Evolutionary conservation across 495 filamentous ascomycete genomes (phyloP).

Genomic region (Aspergillus panamensis): DNA sequence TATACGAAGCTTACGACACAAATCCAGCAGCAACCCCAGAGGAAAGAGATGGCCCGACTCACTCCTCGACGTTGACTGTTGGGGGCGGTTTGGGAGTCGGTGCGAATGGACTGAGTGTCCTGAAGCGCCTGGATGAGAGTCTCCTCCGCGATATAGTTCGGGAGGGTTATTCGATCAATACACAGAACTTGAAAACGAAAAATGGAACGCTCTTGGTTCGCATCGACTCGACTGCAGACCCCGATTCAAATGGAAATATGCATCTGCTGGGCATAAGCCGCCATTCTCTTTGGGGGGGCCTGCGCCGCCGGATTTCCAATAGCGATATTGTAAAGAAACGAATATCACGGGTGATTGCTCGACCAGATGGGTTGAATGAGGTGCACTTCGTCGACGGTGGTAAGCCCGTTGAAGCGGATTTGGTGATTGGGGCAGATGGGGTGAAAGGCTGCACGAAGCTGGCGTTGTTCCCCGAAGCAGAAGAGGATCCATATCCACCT

Average conservation of each 20-base stretch:
- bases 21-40: conserved; percentile 20
- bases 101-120: conserved; percentile 49
- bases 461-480: conserved; percentile 40
- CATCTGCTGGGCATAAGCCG: conserved; percentile 35
- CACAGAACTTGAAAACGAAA: conserved; percentile 37
- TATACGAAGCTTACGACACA: conserved; percentile 39
- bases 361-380: conserved; percentile 18
- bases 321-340: conserved; percentile 29
- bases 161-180: conserved; percentile 35
- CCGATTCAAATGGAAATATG: conserved; percentile 17
- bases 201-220: conserved; percentile 32
- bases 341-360: conserved; percentile 24
- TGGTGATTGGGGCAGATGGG: conserved; percentile 62
- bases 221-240: conserved; percentile 19
- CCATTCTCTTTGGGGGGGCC: conserved; percentile 34
- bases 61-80: conserved; percentile 37
- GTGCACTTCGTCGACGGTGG: conserved; percentile 34
- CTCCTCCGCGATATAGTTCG: conserved; percentile 35
- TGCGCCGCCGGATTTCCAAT: conserved; percentile 32
- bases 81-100: conserved; percentile 50
- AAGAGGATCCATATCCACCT: conserved; percentile 33
- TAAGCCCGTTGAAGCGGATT: conserved; percentile 38
- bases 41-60: conserved; percentile 18
- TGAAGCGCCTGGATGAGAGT: conserved; percentile 36
- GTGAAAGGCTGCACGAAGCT: conserved; percentile 48